These are phyloP conservation scores for Dentipellis fragilis DNA, from an alignment of 768 basidiomycete genomes.

Conservation along the genomic window DNA sequence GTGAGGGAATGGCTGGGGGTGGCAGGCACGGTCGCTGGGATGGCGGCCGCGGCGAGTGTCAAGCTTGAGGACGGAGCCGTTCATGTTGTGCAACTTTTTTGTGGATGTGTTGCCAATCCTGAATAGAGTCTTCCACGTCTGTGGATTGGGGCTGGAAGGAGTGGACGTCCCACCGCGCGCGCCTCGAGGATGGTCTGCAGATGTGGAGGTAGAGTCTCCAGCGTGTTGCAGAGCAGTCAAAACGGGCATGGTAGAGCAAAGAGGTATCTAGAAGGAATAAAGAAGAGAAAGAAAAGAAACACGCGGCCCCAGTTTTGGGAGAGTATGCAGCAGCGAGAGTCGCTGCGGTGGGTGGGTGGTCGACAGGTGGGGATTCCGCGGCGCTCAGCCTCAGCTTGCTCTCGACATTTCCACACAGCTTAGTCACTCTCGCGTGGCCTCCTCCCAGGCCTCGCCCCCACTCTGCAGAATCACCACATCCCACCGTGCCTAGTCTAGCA, in stretches of 20 bases:
- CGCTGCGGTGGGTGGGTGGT: not conserved
- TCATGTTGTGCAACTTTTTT: conserved; percentile 37
- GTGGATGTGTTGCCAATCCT: conserved; percentile 55
- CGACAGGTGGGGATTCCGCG: too few relatives aligned
- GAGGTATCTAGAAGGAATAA: not conserved
- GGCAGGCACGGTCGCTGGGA: conserved; percentile 27
- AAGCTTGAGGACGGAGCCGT: conserved; percentile 38
- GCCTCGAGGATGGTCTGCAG: conserved; percentile 11
- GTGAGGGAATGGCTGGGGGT: conserved; percentile 41
- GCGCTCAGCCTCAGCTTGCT: too few relatives aligned
- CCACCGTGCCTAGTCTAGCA: too few relatives aligned
- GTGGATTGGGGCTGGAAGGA: conserved; percentile 13
- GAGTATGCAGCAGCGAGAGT: not conserved
- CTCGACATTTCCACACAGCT: too few relatives aligned
- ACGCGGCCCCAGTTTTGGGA: not conserved
- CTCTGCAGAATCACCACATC: too few relatives aligned
- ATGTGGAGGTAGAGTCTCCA: conserved; percentile 11
- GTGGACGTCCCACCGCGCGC: conserved; percentile 9
- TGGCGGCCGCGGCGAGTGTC: conserved; percentile 31
- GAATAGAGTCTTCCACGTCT: conserved; percentile 66
- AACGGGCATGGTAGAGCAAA: not conserved
- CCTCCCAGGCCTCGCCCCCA: too few relatives aligned
- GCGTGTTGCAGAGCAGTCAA: conserved; percentile 4
- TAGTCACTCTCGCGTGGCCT: too few relatives aligned
- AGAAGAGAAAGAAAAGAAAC: not conserved